Base-by-base conservation (phyloP, 495 filamentous ascomycete species). In the Hypoxylon cercidicola region DNA sequence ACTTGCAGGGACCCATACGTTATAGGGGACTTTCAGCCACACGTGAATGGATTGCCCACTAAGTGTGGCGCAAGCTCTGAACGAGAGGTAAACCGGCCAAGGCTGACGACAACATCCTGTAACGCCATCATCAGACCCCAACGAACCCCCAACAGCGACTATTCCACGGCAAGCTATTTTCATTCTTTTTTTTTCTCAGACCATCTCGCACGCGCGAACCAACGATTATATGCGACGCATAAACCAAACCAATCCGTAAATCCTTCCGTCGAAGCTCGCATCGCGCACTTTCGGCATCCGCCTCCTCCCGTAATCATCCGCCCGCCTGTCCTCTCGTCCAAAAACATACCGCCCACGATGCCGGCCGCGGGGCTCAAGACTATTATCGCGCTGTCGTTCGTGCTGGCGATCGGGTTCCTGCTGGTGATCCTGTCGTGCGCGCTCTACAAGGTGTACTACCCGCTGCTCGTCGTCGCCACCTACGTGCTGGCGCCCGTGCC, bases 401-500 rank as follows among this genome's bases (percentile, higher is more conserved):
- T 99, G 72, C 92, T 99, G 55, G 96, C 96, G 60, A 95, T 99
- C 74, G 95, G 95, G 71, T 99, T 99, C 85, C 92, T 99, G 72
- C 93, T 99, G 62, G 94, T 98, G 43, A 99, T 99, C 79, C 91
- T 99, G 72, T 97, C 93, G 61, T 95, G 93, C 72, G 95, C 96
- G 28, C 89, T 99, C 51, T 98, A 88, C 83, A 82, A 92, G 59
- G 90, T 92, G 74, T 99, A 96, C 86, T 91, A 93, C 70, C 91
- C 95, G 23, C 83, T 99, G 62, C 84, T 97, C 43, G 95, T 98
- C 55, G 95, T 98, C 50, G 96, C 88, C 66, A 98, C 95, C 60
- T 98, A 97, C 80, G 85, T 97, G 60, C 72, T 98, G 70, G 95
- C 95, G 53, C 96, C 95, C 5, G 79, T 99, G 37, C 95, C 95